Conservation (phyloP, 805 yeast genomes). For the Suhomyces faveliae region DNA sequence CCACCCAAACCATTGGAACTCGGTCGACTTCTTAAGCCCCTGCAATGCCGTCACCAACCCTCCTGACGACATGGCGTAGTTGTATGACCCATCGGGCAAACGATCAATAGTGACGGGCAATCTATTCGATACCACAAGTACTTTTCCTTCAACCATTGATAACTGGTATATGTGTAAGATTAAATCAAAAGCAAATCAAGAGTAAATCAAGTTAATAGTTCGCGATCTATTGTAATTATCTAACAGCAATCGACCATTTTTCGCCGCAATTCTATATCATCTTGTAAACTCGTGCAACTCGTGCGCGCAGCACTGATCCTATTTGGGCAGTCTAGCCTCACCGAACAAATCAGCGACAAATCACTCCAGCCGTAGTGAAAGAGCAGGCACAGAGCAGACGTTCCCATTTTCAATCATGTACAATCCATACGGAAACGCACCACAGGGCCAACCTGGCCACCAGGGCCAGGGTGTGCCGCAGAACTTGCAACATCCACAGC, state of each 20-base stretch:
- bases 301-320: not conserved
- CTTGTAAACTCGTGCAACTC: too few relatives aligned
- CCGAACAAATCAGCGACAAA: not conserved
- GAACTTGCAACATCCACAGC: constrained; percentile 33
- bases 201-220: too few relatives aligned
- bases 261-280: not conserved
- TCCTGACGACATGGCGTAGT: constrained; percentile 92
- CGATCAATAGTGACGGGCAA: constrained; percentile 90
- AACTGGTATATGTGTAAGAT: not conserved
- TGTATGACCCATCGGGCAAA: constrained; percentile 60
- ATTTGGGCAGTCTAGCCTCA: not conserved
- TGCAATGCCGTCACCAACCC: constrained; percentile 95
- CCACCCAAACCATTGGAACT: constrained; percentile 99
- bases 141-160: constrained; percentile 50
- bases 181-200: too few relatives aligned
- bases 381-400: too few relatives aligned
- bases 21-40: constrained; percentile 78
- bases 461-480: constrained; percentile 7
- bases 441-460: constrained; percentile 11
- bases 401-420: constrained; percentile 26
- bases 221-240: not conserved
- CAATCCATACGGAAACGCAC: constrained; percentile 36
- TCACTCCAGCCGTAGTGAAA: not conserved
- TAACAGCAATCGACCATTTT: not conserved
- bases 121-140: constrained; percentile 89